Base-by-base conservation (phyloP, 2,329 filamentous ascomycete genomes). In the Botrytis squamosa region DNA sequence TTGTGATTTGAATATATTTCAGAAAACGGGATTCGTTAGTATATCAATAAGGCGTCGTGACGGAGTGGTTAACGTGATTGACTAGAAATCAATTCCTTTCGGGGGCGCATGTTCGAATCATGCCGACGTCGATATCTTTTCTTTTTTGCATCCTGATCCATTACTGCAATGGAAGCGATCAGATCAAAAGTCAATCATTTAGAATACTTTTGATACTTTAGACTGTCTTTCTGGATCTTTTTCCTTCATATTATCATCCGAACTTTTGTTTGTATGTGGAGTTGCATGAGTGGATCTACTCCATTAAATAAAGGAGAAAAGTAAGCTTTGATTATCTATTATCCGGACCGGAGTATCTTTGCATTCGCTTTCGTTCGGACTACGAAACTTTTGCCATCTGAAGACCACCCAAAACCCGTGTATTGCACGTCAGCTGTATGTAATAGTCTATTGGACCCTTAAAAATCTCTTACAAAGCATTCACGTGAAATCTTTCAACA, bases 71-170 rank as follows among this genome's bases (percentile, higher is more conserved):
- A 64, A 64, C 62, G 62, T 64, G 62, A 64, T 64, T 64, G 62
- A 64, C 62, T 64, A 64, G 62, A 64, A 64, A 64, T 64, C 62
- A 64, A 64, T 64, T 64, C 62, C 62, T 64, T 64, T 64, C 62
- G 62, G 62, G 62, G 62, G 62, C 62, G 62, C 66, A 68, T 68
- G 66, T 68, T 68, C 66, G 66, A 68, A 68, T 68, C 66, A 68
- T 68, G 66, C 66, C 66, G 66, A 57, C 66, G 66, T 68, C 66
- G 66, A 42, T 25, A 14, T 65, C 2, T 33, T 65, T 29, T 44
- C 1, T 1, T 14, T 64, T 64, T 64, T 3, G 7, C 10, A 9
- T 1, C 1, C 1, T 29, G n/a, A 18, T 3, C 12, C 5, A 12
- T 3, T 1, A 18, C 5, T n/a, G 0, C 25, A 16, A 38, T n/a